Evolutionary conservation across 257 asterid genomes (phyloP), one percentile per base, ranked within the genome.

Genomic region (Capsicum pubescens): DNA sequence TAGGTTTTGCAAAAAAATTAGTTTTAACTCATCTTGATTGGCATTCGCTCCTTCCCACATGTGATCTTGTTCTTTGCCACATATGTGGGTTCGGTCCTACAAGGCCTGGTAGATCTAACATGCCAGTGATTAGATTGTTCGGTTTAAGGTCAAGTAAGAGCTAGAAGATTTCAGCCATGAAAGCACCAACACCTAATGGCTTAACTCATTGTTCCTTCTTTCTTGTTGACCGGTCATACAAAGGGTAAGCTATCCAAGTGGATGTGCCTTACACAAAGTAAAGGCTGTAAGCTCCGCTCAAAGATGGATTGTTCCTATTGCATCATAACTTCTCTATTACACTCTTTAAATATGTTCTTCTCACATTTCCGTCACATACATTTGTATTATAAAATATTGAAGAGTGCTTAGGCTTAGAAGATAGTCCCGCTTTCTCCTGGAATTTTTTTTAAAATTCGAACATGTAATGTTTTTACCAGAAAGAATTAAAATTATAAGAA

Each of bases 181-280:
- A 84, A 79, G 66, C 66, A 36, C 58, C 76, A 68, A 55, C 56
- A 57, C 80, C 82, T 80, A 80, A 80, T 84, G 84, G 84, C 81
- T 84, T 57, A 85, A 71, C 78, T 61, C 81, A 26, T 26, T 26
- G 57, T 59, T 81, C 83, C 85, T 68, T 68, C 79, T 64, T 68
- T 36, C 61, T 79, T 44, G 19, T 46, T 84, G 84, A 55, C 81
- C 70, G 55, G 81, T 79, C 78, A 66, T 84, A 64, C 70, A 78
- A 79, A 84, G 79, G 83, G 81, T 84, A 67, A 15, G 82, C 63
- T 61, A 32, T 14, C 48, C 14, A 21, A 70, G 57, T 39, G 35
- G 14, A 76, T 1, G 21, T 46, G 11, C 81, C 39, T 76, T 52
- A 26, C 26, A 7, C 60, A 52, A 76, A 76, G 81, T 76, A 48